Evolutionary conservation across 306 rosid species (phyloP).

Genomic region (Acacia acuminata): DNA sequence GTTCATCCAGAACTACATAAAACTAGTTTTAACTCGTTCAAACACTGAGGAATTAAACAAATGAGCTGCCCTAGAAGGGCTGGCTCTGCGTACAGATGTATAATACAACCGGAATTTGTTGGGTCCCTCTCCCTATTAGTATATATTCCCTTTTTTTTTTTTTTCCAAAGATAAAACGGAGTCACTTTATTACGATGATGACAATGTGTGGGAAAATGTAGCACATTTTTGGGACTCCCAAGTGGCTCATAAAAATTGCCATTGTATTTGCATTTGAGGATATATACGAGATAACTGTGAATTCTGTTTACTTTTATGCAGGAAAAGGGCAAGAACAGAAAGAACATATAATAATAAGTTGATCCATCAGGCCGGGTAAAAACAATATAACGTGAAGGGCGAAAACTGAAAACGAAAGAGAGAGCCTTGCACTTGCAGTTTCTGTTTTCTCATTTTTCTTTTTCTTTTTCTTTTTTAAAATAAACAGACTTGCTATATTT

Average conservation of each 20-base stretch:
- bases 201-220: conserved; percentile 24
- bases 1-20: background rate
- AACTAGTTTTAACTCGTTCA: background rate
- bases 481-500: background rate
- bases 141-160: background rate
- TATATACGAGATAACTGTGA: background rate
- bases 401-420: conserved; percentile 14
- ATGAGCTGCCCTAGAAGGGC: background rate
- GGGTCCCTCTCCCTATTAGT: background rate
- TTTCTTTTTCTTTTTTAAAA: no score
- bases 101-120: background rate
- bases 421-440: background rate
- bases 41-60: background rate
- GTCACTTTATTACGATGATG: conserved; percentile 30
- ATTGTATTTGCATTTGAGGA: background rate
- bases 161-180: conserved; percentile 28
- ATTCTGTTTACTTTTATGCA: background rate
- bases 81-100: background rate
- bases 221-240: conserved; percentile 17
- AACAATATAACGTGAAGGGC: background rate
- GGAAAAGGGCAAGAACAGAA: conserved; percentile 2
- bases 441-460: background rate
- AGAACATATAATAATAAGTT: background rate
- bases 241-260: background rate
- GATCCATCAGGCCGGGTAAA: background rate